Base-by-base conservation (phyloP, 2,329 filamentous ascomycete genomes). In the Colletotrichum neosansevieriae region DNA sequence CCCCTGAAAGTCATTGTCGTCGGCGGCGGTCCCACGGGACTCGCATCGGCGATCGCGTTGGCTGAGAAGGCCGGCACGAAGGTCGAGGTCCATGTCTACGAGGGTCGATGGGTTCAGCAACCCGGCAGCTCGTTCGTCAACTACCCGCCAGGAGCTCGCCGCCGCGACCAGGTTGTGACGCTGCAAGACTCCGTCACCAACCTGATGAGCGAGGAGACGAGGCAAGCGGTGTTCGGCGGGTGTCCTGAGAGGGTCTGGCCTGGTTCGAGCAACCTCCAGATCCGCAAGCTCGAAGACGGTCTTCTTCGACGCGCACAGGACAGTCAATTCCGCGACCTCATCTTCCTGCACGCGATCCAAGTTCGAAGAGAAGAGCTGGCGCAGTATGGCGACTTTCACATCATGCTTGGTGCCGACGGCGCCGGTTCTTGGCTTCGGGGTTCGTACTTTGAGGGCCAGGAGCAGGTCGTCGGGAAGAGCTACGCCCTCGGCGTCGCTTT, bases 211-310 rank as follows among this genome's bases (percentile, higher is more conserved):
- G 24, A 51, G 21, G 9, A n/a, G 9, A 51, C 49, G 1, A 51
- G 49, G 6, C 24, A 32, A 1, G 49, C 49, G 0, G 49, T 51
- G 15, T 51, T 78, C 51, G 73, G 73, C 2, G 76, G 75, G 1
- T 71, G 75, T 3, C 76, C 77, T 1, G 78, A 80, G 63, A 68
- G 72, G 1, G 78, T 80, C 0, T 80, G 78, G 78, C 78, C 78
- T 4, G 76, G 74, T 0, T 79, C 77, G 7, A 76, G 76, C 19
- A 80, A 80, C 57, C 77, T 80, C 21, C 77, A 79, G 66, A 79
- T 80, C 58, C 76, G 78, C 49, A 79, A 79, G 71, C 76, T 79
- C n/a, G 78, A 79, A 45, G 77, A 80, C 47, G 71, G 77, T 6
- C 73, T 80, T 19, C 74, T 80, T n/a, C 72, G 72, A 40, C 74